These are phyloP conservation scores for Nematocida sp. DNA, from an alignment of 371 early-diverging fungal genomes.

Conservation along the genomic window DNA sequence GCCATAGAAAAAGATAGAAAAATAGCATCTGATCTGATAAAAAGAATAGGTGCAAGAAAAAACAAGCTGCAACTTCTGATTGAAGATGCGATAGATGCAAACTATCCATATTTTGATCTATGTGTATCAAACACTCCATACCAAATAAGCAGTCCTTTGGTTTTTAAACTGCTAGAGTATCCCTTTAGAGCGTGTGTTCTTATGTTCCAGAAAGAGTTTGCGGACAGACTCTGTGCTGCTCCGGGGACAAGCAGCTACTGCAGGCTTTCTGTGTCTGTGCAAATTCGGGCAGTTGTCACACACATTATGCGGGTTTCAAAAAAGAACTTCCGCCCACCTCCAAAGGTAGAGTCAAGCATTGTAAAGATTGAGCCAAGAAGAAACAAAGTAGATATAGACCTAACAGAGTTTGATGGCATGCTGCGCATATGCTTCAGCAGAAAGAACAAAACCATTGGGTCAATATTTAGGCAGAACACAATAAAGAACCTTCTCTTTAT, in stretches of 20 bases:
- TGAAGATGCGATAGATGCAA: constrained; percentile 92
- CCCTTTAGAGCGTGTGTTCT: constrained; percentile 81
- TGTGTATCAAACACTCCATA: constrained; percentile 99
- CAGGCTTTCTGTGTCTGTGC: constrained; percentile 90
- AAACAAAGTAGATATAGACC: constrained; percentile 85
- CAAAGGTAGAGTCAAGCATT: constrained; percentile 90
- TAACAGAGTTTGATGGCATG: constrained; percentile 93
- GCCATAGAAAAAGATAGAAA: constrained; percentile 85
- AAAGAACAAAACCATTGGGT: constrained; percentile 88
- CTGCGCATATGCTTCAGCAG: constrained; percentile 86
- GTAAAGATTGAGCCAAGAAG: constrained; percentile 86
- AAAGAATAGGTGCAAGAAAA: constrained; percentile 75
- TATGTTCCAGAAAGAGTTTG: constrained; percentile 99
- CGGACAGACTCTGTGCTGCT: constrained; percentile 86
- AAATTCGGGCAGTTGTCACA: constrained; percentile 86
- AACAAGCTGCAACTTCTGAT: constrained; percentile 83
- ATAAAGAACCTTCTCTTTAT: constrained; percentile 38
- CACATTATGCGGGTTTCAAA: constrained; percentile 89
- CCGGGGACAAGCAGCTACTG: constrained; percentile 89
- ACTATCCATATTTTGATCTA: constrained; percentile 94
- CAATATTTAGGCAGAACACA: constrained; percentile 80
- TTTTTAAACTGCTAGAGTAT: constrained; percentile 89
- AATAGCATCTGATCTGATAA: constrained; percentile 89
- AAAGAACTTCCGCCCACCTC: constrained; percentile 97
- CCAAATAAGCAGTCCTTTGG: constrained; percentile 85